A percentile compares a stretch with the other conserved stretches of the same genome.
Conservation (phyloP, 345 rosid species). For the Boechera stricta region DNA sequence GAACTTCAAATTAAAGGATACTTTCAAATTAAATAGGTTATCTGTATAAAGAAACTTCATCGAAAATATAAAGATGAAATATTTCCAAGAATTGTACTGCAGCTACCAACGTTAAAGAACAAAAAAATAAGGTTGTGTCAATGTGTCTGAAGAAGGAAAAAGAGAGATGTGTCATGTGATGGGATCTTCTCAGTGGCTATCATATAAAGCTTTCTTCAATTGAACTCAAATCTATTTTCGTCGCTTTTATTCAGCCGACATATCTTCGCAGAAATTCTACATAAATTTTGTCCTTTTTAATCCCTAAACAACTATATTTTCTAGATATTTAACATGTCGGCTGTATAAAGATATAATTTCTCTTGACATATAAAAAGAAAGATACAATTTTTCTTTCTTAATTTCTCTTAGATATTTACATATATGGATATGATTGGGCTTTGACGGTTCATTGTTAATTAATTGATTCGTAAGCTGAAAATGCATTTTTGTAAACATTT, state of each 20-base stretch:
- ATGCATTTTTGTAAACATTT: not conserved
- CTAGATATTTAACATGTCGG: conserved; percentile 39
- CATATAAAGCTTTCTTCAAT: conserved; percentile 33
- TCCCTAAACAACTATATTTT: conserved; percentile 21
- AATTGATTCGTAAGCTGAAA: not conserved
- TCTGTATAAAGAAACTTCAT: not conserved
- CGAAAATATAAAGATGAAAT: not conserved
- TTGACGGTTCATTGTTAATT: conserved; percentile 6
- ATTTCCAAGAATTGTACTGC: conserved; percentile 12
- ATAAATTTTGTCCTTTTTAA: not conserved
- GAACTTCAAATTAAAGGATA: not conserved
- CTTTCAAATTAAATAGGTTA: not conserved
- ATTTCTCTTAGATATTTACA: conserved; percentile 26
- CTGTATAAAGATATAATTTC: not conserved
- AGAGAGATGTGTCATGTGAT: conserved; percentile 34
- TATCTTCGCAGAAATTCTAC: conserved; percentile 36
- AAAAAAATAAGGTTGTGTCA: conserved; percentile 20
- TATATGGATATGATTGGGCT: not conserved
- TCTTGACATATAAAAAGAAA: conserved; percentile 8
- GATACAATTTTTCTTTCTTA: not conserved
- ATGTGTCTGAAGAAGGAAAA: conserved; percentile 12
- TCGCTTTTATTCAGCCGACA: conserved; percentile 39
- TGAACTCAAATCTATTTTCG: conserved; percentile 19
- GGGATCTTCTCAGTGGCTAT: conserved; percentile 42
- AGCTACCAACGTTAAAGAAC: conserved; percentile 32